Evolutionary conservation across 2,329 filamentous ascomycete species (phyloP).

Genomic region (Cladophialophora exuberans): DNA sequence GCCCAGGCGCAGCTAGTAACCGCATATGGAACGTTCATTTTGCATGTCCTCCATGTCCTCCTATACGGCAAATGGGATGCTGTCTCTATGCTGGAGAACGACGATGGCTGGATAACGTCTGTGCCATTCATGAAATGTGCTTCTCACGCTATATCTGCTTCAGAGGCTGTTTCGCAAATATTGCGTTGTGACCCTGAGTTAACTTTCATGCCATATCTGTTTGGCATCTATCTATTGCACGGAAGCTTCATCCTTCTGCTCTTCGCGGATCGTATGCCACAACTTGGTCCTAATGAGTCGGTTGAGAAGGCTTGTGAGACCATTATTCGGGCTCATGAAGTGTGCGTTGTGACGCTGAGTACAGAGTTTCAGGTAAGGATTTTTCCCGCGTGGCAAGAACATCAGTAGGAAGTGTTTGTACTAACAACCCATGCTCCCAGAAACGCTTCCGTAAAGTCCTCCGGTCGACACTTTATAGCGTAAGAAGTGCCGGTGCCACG

Average conservation of each 20-base stretch:
- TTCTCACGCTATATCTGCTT: conserved; percentile 51
- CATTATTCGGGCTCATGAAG: conserved; percentile 55
- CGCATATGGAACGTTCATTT: conserved; percentile 52
- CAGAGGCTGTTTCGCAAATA: conserved; percentile 51
- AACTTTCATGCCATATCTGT: conserved; percentile 57
- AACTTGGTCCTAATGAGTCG: conserved; percentile 35
- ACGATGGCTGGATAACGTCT: conserved; percentile 51
- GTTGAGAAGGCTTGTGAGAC: conserved; percentile 52
- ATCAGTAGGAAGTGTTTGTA: background rate
- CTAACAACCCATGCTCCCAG: conserved; percentile 35
- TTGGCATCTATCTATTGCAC: conserved; percentile 57
- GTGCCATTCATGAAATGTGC: conserved; percentile 49
- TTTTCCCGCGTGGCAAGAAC: background rate
- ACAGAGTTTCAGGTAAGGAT: conserved; percentile 48
- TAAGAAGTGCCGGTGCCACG: conserved; percentile 42
- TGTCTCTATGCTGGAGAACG: conserved; percentile 54
- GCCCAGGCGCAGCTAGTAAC: conserved; percentile 44
- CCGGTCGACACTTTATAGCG: conserved; percentile 51
- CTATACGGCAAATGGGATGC: conserved; percentile 56
- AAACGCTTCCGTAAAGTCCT: conserved; percentile 61
- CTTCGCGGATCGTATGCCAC: conserved; percentile 54
- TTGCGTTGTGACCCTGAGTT: conserved; percentile 54
- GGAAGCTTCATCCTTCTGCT: conserved; percentile 55
- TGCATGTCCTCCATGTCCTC: conserved; percentile 54
- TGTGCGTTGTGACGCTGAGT: conserved; percentile 54